Base-by-base conservation (phyloP, 192 early-diverging fungal genomes). In the Allomyces javanicus region DNA sequence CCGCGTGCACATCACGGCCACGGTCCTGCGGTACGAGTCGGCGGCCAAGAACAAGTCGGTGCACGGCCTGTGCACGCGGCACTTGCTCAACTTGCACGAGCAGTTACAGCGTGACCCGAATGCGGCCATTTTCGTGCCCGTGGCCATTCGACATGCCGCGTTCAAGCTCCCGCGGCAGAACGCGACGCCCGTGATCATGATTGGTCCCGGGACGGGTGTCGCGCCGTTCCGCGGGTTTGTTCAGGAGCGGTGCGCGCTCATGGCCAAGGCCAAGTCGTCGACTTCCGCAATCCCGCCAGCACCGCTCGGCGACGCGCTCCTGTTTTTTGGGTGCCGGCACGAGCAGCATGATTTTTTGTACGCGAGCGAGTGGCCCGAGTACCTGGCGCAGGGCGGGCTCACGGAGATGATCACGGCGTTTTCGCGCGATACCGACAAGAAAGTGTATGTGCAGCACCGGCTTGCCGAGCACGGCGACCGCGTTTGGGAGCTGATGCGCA, bases 181-280 rank as follows among this genome's bases (percentile, higher is more conserved):
- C 58, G 67, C 78, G 10, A 71, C 84, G 12, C 96, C 96, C 23
- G 75, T 99, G 67, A 83, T 99, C 40, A 99, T 99, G 96, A 78
- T 99, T 44, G 96, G 96, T 1, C 96, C 96, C 24, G 96, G 96
- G 61, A 99, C 96, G 5, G 96, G 96, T 62, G 89, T 99, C 44
- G 96, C 96, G n/a, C 96, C 96, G 25, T 97, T 99, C 86, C 84
- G 96, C 62, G 96, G 88, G 4, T 99, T 99, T 71, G 72, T 96
- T 10, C 85, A 88, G 65, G 96, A 99, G 71, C 89, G 96, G 63
- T 40, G 33, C 33, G 33, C 33, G 33, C 2, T 40, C 33, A 84
- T 87, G 6, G 69, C 76, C 45, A 65, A 71, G 61, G 76, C 81
- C 40, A 70, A 70, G 3, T 21, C 50, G 50, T 58, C 50, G 3